Base-by-base conservation (phyloP, 176 grass and related monocot species). In the Areca catechu region DNA sequence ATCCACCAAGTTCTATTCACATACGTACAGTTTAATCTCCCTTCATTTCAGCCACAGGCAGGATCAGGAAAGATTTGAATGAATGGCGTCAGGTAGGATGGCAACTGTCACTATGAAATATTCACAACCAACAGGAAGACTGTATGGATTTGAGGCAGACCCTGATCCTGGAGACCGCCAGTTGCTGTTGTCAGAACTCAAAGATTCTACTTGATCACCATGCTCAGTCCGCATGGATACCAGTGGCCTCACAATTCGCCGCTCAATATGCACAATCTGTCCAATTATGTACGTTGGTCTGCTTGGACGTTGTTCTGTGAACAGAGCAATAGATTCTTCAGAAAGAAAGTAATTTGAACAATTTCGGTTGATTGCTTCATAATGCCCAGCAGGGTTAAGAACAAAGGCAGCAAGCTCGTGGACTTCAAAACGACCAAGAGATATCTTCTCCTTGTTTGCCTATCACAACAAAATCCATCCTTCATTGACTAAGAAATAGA, bases 401-500 rank as follows among this genome's bases (percentile, higher is more conserved):
- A 92, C 67, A 50, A 98, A 98, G 20, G 72, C 81, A 0, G 84
- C 93, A 0, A 98, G 81, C 59, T 98, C 93, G 10, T 85, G 86
- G 43, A 98, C 75, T 60, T 92, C 81, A n/a, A 98, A 82, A 5
- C 74, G 74, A 18, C 78, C 84, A 50, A 98, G 85, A 23, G 93
- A 88, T 84, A 92, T 92, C 74, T 92, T 98, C 37, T 98, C 93
- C 84, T 98, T 98, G 57, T 66, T 92, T 16, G 76, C 82, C 90
- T 95, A 77, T 62, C 20, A 20, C 63, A 53, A 37, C 19, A 24
- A 19, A 43, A 43, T 43, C 34, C 34, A 43, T 10, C 34, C 3
- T 43, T 66, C 56, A 25, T 4, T 28, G 43, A n/a, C n/a, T 6
- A 78, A 65, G 27, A 15, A 23, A 16, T 47, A 58, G 53, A 17